These are phyloP conservation scores for Zymoseptoria passerinii DNA, from an alignment of 2,329 filamentous ascomycete genomes.

Conservation along the genomic window DNA sequence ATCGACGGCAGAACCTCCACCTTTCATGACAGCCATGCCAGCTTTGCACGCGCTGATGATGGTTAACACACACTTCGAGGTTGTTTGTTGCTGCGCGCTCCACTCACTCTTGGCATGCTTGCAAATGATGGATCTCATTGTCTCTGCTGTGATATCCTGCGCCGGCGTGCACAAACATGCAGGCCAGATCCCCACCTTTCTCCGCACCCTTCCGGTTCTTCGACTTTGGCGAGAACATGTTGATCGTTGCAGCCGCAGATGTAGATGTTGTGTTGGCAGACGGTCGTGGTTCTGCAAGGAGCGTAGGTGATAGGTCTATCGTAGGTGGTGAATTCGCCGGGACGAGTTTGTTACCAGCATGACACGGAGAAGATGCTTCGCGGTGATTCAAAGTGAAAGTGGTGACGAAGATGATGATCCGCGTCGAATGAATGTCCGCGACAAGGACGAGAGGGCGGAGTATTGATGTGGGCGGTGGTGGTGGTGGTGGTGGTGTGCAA, in stretches of 20 bases:
- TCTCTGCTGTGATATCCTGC: conserved; percentile 85
- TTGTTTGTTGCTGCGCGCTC: neutral
- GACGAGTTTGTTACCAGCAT: neutral
- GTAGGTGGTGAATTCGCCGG: neutral
- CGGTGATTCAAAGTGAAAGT: neutral
- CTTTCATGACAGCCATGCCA: conserved; percentile 72
- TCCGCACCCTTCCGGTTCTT: conserved; percentile 13
- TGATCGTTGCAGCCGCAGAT: neutral
- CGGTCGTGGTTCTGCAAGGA: neutral
- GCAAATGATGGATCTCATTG: conserved; percentile 77
- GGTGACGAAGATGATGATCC: neutral
- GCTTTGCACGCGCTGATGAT: conserved; percentile 65
- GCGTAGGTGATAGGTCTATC: neutral
- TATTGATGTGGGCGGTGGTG: neutral
- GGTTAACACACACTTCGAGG: conserved; percentile 13
- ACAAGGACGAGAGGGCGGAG: neutral
- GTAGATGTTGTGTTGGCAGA: neutral
- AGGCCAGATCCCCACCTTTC: conserved; percentile 47
- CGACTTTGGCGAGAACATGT: conserved; percentile 29
- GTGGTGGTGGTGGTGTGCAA: neutral
- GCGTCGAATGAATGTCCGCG: neutral
- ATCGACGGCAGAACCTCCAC: conserved; percentile 72
- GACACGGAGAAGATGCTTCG: neutral
- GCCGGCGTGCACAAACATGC: conserved; percentile 92
- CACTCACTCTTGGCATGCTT: conserved; percentile 79